These are phyloP conservation scores for Monosporascus sp. DNA, from an alignment of 2,329 filamentous ascomycete species.

Conservation along the genomic window DNA sequence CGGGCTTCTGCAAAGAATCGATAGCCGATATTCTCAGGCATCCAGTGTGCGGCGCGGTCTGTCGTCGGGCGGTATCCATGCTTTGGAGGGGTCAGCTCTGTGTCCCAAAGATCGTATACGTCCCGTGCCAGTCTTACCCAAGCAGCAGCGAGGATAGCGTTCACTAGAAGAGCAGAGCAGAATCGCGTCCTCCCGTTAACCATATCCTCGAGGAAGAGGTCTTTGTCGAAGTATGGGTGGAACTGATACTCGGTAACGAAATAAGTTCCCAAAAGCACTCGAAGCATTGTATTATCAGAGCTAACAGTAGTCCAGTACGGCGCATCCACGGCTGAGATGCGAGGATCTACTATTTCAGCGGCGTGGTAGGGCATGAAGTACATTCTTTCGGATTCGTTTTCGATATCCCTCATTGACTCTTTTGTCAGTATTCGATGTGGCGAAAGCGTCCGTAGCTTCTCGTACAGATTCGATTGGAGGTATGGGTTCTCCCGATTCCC, in stretches of 20 bases:
- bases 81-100: slow-evolving; percentile 14
- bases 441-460: slow-evolving; percentile 4
- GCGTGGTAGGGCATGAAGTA: slow-evolving; percentile 20
- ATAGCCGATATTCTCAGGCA: slow-evolving; percentile 27
- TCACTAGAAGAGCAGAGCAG: slow-evolving; percentile 24
- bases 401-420: slow-evolving; percentile 1
- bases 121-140: slow-evolving; percentile 17
- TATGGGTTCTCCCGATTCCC: slow-evolving; percentile 13
- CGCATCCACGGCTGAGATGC: slow-evolving; percentile 14
- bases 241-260: slow-evolving; percentile 17
- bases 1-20: slow-evolving; percentile 34
- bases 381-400: slow-evolving; percentile 10
- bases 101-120: neutral
- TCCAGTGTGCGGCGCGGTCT: slow-evolving; percentile 31
- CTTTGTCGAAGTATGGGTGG: slow-evolving; percentile 19
- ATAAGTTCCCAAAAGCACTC: slow-evolving; percentile 15
- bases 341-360: slow-evolving; percentile 17
- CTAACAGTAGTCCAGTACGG: slow-evolving; percentile 23
- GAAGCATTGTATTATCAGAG: slow-evolving; percentile 20
- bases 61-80: slow-evolving; percentile 22
- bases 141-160: slow-evolving; percentile 20
- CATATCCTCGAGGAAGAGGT: slow-evolving; percentile 24
- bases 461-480: slow-evolving; percentile 11
- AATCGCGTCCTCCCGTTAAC: slow-evolving; percentile 7
- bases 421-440: neutral